A percentile compares a stretch with the other conserved stretches of the same genome.
Conservation (phyloP, 2,329 filamentous ascomycete species). For the Trichocomaceae sp. region DNA sequence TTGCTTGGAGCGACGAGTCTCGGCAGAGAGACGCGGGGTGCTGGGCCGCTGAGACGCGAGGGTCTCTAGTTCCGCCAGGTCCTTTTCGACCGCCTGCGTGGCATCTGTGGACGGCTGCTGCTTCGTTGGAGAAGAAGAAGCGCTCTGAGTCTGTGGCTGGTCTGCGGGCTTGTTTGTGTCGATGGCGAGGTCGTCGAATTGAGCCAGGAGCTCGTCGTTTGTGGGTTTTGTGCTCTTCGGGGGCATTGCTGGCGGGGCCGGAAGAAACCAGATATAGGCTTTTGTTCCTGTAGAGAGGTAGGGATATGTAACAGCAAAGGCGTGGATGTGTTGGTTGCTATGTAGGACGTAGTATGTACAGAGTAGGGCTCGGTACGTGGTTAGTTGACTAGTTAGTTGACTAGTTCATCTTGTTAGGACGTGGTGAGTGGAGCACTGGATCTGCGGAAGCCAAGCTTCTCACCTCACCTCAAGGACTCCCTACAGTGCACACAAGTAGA, state of each 20-base stretch:
- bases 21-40: slow-evolving; percentile 63
- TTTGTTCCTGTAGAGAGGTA: background rate
- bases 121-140: slow-evolving; percentile 19
- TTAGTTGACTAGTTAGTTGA: no score
- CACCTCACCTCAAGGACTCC: no score
- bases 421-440: no score
- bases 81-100: slow-evolving; percentile 49
- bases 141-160: background rate
- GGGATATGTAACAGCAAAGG: background rate
- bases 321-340: background rate
- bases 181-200: slow-evolving; percentile 43
- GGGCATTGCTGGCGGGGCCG: slow-evolving; percentile 22
- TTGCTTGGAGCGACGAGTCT: slow-evolving; percentile 48
- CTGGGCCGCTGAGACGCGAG: slow-evolving; percentile 63
- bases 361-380: no score
- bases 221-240: slow-evolving; percentile 37
- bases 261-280: background rate
- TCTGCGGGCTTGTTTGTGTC: slow-evolving; percentile 17
- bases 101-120: slow-evolving; percentile 18
- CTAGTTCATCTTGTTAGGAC: no score
- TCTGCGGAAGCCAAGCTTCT: no score
- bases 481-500: no score
- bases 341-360: background rate
- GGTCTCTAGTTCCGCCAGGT: slow-evolving; percentile 82
- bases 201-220: slow-evolving; percentile 45